A percentile compares a stretch with the other conserved stretches of the same genome.
Evolutionary conservation across 768 basidiomycete species (phyloP).

Genomic region (Lactarius hengduanensis): DNA sequence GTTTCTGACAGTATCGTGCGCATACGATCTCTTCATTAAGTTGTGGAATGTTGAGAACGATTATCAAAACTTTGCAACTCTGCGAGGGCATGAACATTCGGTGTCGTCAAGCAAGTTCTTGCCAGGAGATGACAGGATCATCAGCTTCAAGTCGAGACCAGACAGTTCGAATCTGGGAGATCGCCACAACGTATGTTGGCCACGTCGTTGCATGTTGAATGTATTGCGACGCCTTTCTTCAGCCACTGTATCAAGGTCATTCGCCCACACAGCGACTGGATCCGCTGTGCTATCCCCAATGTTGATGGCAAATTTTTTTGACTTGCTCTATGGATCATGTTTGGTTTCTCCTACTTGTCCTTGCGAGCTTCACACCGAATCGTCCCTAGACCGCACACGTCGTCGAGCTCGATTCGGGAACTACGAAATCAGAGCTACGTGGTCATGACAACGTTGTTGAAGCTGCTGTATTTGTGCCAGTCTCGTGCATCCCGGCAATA

Average conservation of each 20-base stretch:
- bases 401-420: constrained; percentile 49
- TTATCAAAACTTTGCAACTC: constrained; percentile 52
- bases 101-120: constrained; percentile 54
- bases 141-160: constrained; percentile 56
- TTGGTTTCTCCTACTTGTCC: constrained; percentile 26
- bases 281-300: constrained; percentile 39
- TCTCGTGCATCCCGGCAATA: constrained; percentile 43
- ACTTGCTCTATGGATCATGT: constrained; percentile 58
- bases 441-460: constrained; percentile 59
- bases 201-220: background rate
- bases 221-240: background rate
- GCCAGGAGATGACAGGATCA: constrained; percentile 51
- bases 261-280: constrained; percentile 53
- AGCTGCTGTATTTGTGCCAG: constrained; percentile 50
- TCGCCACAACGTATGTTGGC: constrained; percentile 47
- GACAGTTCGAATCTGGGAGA: constrained; percentile 56
- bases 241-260: constrained; percentile 55
- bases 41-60: constrained; percentile 57
- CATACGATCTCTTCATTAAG: constrained; percentile 56
- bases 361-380: background rate
- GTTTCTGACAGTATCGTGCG: constrained; percentile 48
- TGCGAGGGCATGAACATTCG: constrained; percentile 59
- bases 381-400: constrained; percentile 47
- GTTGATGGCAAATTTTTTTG: constrained; percentile 47
- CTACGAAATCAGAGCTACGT: constrained; percentile 50